These are phyloP conservation scores for Davidsoniella neocaledoniae DNA, from an alignment of 2,329 filamentous ascomycete genomes.

Conservation along the genomic window DNA sequence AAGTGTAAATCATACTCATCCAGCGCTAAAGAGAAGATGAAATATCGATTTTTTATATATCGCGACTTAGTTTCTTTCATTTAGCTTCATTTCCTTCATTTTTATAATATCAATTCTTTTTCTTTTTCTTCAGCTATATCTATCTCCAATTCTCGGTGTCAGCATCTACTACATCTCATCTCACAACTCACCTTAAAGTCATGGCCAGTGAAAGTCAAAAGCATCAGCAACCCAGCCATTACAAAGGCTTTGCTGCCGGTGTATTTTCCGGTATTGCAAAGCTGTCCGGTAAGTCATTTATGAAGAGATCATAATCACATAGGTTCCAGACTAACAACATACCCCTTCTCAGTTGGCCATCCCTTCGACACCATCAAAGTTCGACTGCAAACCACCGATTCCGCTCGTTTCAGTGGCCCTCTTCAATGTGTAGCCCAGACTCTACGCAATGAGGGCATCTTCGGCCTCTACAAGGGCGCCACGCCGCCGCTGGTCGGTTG, in stretches of 20 bases:
- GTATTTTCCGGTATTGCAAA: conserved; percentile 90
- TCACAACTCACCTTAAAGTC: background rate
- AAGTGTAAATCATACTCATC: too few relatives aligned
- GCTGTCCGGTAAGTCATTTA: conserved; percentile 46
- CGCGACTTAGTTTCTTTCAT: background rate
- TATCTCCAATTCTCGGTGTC: background rate
- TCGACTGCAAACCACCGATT: conserved; percentile 71
- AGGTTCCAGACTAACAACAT: conserved; percentile 1
- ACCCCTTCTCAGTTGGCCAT: conserved; percentile 35
- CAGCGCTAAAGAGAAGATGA: too few relatives aligned
- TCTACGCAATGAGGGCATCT: conserved; percentile 65
- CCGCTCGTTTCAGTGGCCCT: conserved; percentile 66
- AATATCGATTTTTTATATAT: background rate
- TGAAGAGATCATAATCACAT: background rate
- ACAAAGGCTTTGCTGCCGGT: conserved; percentile 95
- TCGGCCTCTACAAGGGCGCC: conserved; percentile 85
- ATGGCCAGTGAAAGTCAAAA: conserved; percentile 3
- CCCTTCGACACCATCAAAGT: conserved; percentile 96
- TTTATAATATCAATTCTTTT: too few relatives aligned
- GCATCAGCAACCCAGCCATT: conserved; percentile 34
- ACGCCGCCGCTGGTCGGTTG: conserved; percentile 84
- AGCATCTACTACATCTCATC: background rate
- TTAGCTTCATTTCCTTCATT: background rate
- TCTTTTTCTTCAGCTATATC: background rate
- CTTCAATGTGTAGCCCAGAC: conserved; percentile 76